Evolutionary conservation across 306 rosid species (phyloP).

Genomic region (Aeschynomene evenia): DNA sequence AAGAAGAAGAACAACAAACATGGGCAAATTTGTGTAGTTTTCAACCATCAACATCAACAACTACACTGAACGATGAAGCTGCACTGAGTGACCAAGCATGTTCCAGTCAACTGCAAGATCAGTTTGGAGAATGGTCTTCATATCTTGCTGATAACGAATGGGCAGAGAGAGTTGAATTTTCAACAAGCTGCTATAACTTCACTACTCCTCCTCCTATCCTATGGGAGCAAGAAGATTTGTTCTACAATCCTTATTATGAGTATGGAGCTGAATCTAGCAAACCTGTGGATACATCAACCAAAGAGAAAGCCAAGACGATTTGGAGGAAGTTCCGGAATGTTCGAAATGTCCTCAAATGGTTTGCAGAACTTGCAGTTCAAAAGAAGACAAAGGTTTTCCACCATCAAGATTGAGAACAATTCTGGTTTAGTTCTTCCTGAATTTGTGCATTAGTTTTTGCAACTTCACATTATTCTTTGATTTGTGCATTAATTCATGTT

Average conservation of each 20-base stretch:
- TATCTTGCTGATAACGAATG: not conserved
- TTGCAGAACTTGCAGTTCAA: conserved; percentile 19
- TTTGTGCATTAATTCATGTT: too few species aligned
- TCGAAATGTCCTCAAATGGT: conserved; percentile 31
- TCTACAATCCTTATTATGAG: not conserved
- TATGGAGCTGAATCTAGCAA: conserved; percentile 16
- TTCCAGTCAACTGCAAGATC: not conserved
- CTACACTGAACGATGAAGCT: not conserved
- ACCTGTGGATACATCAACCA: not conserved
- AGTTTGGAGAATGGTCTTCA: not conserved
- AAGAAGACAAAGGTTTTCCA: conserved; percentile 21
- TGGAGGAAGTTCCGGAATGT: conserved; percentile 39
- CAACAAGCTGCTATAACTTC: too few species aligned
- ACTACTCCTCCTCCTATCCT: not conserved
- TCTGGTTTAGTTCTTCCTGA: not conserved
- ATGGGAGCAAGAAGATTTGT: conserved; percentile 20
- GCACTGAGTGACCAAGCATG: conserved; percentile 20
- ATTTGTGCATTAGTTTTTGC: not conserved
- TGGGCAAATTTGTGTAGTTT: not conserved
- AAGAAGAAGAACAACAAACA: conserved; percentile 28
- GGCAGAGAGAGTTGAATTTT: not conserved
- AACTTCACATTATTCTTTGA: too few species aligned
- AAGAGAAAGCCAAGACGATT: conserved; percentile 35
- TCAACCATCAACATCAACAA: conserved; percentile 10
- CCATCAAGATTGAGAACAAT: not conserved